Evolutionary conservation across 768 basidiomycete genomes (phyloP), one percentile per base, ranked within the genome.

Genomic region (Psilocybe tampanensis): DNA sequence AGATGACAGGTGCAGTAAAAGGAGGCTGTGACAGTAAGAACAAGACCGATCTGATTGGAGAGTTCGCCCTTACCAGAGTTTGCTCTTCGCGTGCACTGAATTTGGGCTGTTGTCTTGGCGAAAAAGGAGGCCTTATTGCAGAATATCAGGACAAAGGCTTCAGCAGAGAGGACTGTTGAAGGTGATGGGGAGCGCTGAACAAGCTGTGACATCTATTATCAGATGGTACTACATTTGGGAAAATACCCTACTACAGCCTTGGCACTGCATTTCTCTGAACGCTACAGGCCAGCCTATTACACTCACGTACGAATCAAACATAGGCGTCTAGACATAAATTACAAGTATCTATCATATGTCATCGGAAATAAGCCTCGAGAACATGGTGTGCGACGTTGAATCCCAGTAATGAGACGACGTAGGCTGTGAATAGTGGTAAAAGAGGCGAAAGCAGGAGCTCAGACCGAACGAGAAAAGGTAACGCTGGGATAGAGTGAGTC

Each of bases 381-480:
- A 88, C 89, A 75, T 88, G 80, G 68, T 87, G 85, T 19, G 94
- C 88, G 57, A 96, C 82, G 68, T 97, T 97, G 78, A 95, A 94
- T 7, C 95, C 95, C 29, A 97, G 76, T 52, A 98, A 74, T 19
- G 92, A 93, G 36, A 92, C 76, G 55, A 96, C 81, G 72, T 94
- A 98, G 58, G 88, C 88, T 24, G 82, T 86, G 66, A 96, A 91
- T 44, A 96, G 75, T 21, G 95, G 93, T 22, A 97, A 78, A 42
- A 98, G 74, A 2, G 95, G 96, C 12, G 94, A 86, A n/a, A 98
- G 84, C 44, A 98, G 82, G 41, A 97, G 78, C 71, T 95, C 93
- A 15, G 92, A 86, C 24, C 94, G 90, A 60, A 93, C 83, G 56
- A 98, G 83, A 76, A 98, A 98, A 1, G 96, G 96, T n/a, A 98